Base-by-base conservation (phyloP, 2,329 filamentous ascomycete genomes). In the Fusarium pininemorale region DNA sequence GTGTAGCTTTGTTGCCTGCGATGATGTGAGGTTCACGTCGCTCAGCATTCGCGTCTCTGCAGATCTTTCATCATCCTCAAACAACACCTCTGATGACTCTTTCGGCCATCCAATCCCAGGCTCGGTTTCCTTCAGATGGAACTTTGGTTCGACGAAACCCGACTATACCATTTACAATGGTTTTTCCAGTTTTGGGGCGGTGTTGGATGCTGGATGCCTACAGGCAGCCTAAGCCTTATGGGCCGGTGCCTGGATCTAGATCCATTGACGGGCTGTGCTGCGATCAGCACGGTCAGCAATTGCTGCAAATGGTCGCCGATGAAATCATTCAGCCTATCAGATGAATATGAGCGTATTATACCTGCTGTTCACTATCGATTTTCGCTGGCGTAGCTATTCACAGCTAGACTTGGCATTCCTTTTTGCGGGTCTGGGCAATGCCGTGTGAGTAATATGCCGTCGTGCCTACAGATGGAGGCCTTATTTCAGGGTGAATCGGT, bases 391-490 rank as follows among this genome's bases (percentile, higher is more conserved):
- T 51, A 32, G 24, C 35, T 48, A 20, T 61, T 48, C 28, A 54
- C 24, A 39, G 22, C 44, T 50, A 10, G 26, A 32, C 39, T 51
- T 24, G 38, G 24, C 53, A 32, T 32, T 55, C 38, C 35, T 30
- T 30, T 63, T 42, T 38, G 45, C 54, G 53, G 53, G 47, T 18
- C 48, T 22, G 57, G 39, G 24, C 35, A 57, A 45, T 69, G 48
- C 71, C 62, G 67, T 42, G 66, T 74, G 71, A 72, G 72, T 69
- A 75, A 72, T 44, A 72, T 13, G 22, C 68, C 62, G 68, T 42
- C 30, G n/a, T 38, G 44, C 54, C 54, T 70, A 55, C 38, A 58
- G 13, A 32, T 50, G 37, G 45, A 68, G 20, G 53, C 45, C 32
- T 37, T 47, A 3, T 2, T 28, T 13, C 7, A 16, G 8, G 15